Conservation (phyloP, 257 asterid genomes). For the Mentha longifolia region DNA sequence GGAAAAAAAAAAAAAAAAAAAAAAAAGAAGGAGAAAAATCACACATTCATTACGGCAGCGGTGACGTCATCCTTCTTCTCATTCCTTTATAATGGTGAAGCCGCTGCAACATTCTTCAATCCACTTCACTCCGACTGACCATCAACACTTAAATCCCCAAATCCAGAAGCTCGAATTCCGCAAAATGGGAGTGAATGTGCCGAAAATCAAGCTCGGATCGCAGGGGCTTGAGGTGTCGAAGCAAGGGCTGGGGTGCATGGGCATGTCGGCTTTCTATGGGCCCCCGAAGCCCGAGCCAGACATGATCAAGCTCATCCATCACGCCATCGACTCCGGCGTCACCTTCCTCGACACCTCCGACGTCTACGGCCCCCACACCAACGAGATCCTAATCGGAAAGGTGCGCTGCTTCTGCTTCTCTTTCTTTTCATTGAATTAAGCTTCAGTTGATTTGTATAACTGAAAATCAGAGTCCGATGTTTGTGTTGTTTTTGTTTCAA, state of each 20-base stretch:
- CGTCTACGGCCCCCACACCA: constrained; percentile 42
- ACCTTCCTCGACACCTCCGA: constrained; percentile 46
- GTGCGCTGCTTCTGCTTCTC: neutral
- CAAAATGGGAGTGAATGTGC: constrained; percentile 11
- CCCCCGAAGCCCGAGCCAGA: constrained; percentile 41
- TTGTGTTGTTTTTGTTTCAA: too few relatives aligned
- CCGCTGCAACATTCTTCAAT: too few relatives aligned
- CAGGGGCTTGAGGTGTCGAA: constrained; percentile 45
- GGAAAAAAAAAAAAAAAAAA: too few relatives aligned
- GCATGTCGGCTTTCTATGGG: constrained; percentile 43
- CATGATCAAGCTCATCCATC: constrained; percentile 40
- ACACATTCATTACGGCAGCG: too few relatives aligned
- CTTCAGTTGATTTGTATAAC: too few relatives aligned
- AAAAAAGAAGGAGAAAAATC: too few relatives aligned
- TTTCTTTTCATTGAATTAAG: neutral
- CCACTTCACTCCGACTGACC: too few relatives aligned
- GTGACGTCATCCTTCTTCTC: too few relatives aligned
- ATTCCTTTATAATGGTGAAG: too few relatives aligned
- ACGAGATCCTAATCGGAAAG: constrained; percentile 38
- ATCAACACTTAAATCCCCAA: too few relatives aligned
- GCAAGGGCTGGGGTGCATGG: constrained; percentile 50
- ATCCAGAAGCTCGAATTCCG: neutral
- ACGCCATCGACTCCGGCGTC: constrained; percentile 41
- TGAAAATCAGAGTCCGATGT: too few relatives aligned
- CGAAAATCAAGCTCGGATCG: constrained; percentile 41